Base-by-base conservation (phyloP, 2,329 filamentous ascomycete species). In the Botrytis medusae region DNA sequence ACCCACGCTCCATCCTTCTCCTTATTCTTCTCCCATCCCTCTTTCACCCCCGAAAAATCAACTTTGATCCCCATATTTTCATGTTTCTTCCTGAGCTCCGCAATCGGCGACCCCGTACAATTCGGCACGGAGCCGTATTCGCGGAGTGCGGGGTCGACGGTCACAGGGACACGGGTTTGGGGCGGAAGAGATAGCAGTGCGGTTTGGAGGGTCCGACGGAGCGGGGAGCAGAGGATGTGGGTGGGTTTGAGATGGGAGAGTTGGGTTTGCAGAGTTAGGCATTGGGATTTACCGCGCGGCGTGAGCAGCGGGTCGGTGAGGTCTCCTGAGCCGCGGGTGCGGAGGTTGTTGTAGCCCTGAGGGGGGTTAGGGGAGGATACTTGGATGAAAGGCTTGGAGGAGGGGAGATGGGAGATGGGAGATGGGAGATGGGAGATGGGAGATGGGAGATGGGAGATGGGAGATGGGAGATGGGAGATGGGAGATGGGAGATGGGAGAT, bases 171-270 rank as follows among this genome's bases (percentile, higher is more conserved):
- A 6, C 1, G 12, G 16, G 59, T 60, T 9, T 29, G 18, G 22
- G 34, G 18, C 12, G 32, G 14, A 3, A 61, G 34, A 0, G 20
- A 12, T 0, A 37, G 34, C 2, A 61, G 20, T 0, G 32, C 59
- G 6, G 59, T 61, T 16, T 61, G 59, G 0, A 61, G 20, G 0
- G 59, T 61, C 10, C 59, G 59, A 1, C 32, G 59, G 0, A 61
- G 59, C 0, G 59, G 59, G 4, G 59, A 61, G 3, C 59, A 61
- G 32, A 61, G 59, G 18, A 61, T 61, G 59, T 37, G 34, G 0
- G 9, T 20, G 20, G 59, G 59, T 1, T 37, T 12, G 32, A 61
- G 59, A 37, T 14, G 59, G 1, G 59, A 8, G 10, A 61, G 25
- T 61, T 61, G 32, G 2, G 32, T 61, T 20, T 10, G 32, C 2